Evolutionary conservation across 768 basidiomycete species (phyloP), one percentile per base, ranked within the genome.

Genomic region (Asterophora lycoperdoides): DNA sequence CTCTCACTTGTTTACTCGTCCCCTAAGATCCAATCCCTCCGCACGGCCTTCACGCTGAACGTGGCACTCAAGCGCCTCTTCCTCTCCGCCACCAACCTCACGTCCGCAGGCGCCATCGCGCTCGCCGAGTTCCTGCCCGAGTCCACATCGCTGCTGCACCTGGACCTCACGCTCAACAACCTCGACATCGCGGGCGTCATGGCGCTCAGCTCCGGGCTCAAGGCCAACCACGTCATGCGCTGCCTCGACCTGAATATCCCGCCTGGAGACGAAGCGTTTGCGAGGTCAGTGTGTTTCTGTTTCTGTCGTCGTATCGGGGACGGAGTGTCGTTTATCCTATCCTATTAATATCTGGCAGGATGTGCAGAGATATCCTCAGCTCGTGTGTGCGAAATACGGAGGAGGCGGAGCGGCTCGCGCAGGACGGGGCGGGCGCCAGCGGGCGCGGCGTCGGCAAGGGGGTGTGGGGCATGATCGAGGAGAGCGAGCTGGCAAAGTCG

Each of bases 91-190:
- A 96, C 94, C 0, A 72, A 74, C 4, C 78, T 98, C 60, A 79
- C 80, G 0, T 87, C 89, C 0, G 72, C 84, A 0, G 93, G 93
- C 1, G 94, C 95, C 1, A 98, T 98, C 54, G 87, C 92, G 0
- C 78, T 98, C 1, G 96, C 95, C 2, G 95, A 98, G 64, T 98
- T 96, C 71, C 79, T 98, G 1, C 93, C 94, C 0, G 94, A 98
- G 64, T 85, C 89, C 0, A 78, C 76, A 14, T 87, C 86, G 0
- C 74, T 99, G 4, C 74, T 97, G 0, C 94, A 98, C 64, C 82
- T 99, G 46, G 96, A 97, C 66, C 69, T 96, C 23, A 96, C 93
- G 0, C 70, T 77, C 56, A 95, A 95, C 63, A 66, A 74, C 5
- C 70, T 98, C 28, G 93, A 93, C 60, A 75, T 93, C 30, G 93